Evolutionary conservation across 306 rosid genomes (phyloP).

Genomic region (Arachis hypogaea): DNA sequence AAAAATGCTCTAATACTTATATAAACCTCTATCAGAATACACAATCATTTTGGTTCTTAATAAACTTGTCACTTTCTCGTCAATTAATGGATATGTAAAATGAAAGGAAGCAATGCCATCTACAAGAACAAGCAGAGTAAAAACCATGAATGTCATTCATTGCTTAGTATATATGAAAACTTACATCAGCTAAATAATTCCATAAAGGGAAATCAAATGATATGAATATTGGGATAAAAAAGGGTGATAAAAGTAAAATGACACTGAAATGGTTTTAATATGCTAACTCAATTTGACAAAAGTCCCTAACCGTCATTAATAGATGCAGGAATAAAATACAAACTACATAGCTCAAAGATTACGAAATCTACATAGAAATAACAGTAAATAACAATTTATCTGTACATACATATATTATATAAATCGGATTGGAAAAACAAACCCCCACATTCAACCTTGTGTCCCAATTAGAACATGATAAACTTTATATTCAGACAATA

Average conservation of each 20-base stretch:
- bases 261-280: no score
- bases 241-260: not conserved
- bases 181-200: not conserved
- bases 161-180: slow-evolving; percentile 4
- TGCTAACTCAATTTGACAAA: no score
- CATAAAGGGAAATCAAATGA: not conserved
- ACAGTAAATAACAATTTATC: not conserved
- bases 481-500: no score
- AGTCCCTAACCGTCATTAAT: not conserved
- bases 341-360: not conserved
- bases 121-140: not conserved
- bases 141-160: not conserved
- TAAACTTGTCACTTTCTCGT: not conserved
- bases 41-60: not conserved
- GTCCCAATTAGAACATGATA: no score
- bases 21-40: not conserved
- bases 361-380: not conserved
- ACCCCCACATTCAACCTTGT: no score
- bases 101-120: not conserved
- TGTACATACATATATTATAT: not conserved
- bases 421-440: not conserved
- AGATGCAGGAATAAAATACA: not conserved
- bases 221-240: not conserved
- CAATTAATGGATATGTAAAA: not conserved
- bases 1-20: not conserved